A percentile compares a stretch with the other conserved stretches of the same genome.
phyloP scores from a whole-genome alignment of 2,329 filamentous ascomycete species.

The Diaporthe vexans region DNA sequence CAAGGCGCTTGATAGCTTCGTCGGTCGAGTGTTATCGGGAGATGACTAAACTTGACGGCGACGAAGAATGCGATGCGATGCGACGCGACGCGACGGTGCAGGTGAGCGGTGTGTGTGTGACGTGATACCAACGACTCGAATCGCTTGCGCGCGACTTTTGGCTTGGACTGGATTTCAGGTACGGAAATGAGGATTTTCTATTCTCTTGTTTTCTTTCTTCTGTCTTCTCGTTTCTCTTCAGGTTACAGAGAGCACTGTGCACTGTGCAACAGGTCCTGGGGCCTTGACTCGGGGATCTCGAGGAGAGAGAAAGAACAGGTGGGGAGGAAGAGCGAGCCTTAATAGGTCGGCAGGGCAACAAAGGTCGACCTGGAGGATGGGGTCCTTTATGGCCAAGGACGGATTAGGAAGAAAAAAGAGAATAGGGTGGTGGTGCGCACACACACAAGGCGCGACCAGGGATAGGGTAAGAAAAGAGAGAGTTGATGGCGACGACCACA shows the following conservation, averaged over 20 bases:
- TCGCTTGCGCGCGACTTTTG: slow-evolving; percentile 40
- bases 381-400: slow-evolving; percentile 33
- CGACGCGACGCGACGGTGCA: slow-evolving; percentile 37
- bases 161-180: slow-evolving; percentile 31
- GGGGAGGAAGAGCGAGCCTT: slow-evolving; percentile 18
- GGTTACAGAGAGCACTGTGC: slow-evolving; percentile 52
- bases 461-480: slow-evolving; percentile 5
- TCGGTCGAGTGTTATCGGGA: slow-evolving; percentile 38
- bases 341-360: slow-evolving; percentile 36
- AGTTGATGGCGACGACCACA: slow-evolving; percentile 23
- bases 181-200: slow-evolving; percentile 44
- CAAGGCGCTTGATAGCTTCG: slow-evolving; percentile 43
- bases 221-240: slow-evolving; percentile 46
- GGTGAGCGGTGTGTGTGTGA: slow-evolving; percentile 36
- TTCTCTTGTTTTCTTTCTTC: slow-evolving; percentile 47
- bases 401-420: slow-evolving; percentile 29
- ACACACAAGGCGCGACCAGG: slow-evolving; percentile 40
- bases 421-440: slow-evolving; percentile 19
- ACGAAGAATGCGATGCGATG: slow-evolving; percentile 41
- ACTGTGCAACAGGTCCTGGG: slow-evolving; percentile 48
- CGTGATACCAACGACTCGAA: slow-evolving; percentile 43
- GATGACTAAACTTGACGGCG: slow-evolving; percentile 41
- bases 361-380: slow-evolving; percentile 24
- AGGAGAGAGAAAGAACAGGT: slow-evolving; percentile 41
- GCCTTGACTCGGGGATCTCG: slow-evolving; percentile 42